A percentile compares a stretch with the other conserved stretches of the same genome.
Evolutionary conservation across 768 basidiomycete species (phyloP).

Genomic region (Rhodotorula sphaerocarpa): DNA sequence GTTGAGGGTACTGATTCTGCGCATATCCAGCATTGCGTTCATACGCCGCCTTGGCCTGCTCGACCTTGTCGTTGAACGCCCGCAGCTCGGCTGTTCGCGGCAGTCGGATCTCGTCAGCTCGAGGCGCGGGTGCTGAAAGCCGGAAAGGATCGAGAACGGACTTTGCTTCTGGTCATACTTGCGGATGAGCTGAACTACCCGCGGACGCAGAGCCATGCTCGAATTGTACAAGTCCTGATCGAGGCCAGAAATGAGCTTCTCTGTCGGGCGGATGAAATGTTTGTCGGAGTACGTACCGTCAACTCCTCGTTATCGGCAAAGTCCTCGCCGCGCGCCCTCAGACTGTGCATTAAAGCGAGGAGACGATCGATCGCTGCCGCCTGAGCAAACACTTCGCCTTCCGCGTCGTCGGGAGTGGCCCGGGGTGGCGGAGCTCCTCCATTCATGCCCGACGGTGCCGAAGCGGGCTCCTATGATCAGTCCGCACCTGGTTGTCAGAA

Average conservation of each 20-base stretch:
- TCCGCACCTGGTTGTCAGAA: no score
- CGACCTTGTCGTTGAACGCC: conserved; percentile 88
- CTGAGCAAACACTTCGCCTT: conserved; percentile 78
- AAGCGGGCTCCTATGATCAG: not conserved
- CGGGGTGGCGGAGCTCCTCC: conserved; percentile 48
- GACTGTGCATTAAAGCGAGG: conserved; percentile 62
- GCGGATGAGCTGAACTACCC: conserved; percentile 92
- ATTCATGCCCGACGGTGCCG: conserved; percentile 48
- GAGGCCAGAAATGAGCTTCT: not conserved
- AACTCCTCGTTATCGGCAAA: conserved; percentile 87
- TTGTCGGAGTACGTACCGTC: conserved; percentile 52
- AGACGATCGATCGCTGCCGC: conserved; percentile 76
- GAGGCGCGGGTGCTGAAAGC: not conserved
- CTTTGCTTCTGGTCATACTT: conserved; percentile 92
- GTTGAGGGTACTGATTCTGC: conserved; percentile 1
- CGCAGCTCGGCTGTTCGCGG: conserved; percentile 67
- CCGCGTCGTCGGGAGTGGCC: conserved; percentile 55
- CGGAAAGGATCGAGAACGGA: conserved; percentile 38
- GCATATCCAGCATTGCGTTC: conserved; percentile 46
- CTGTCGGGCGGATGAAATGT: no score
- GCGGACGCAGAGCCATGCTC: conserved; percentile 79
- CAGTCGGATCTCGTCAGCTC: not conserved
- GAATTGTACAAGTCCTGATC: conserved; percentile 76
- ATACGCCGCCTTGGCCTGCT: conserved; percentile 78
- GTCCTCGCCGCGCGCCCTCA: conserved; percentile 67